phyloP scores from a whole-genome alignment of 2,329 filamentous ascomycete species.

The Venturia nashicola region DNA sequence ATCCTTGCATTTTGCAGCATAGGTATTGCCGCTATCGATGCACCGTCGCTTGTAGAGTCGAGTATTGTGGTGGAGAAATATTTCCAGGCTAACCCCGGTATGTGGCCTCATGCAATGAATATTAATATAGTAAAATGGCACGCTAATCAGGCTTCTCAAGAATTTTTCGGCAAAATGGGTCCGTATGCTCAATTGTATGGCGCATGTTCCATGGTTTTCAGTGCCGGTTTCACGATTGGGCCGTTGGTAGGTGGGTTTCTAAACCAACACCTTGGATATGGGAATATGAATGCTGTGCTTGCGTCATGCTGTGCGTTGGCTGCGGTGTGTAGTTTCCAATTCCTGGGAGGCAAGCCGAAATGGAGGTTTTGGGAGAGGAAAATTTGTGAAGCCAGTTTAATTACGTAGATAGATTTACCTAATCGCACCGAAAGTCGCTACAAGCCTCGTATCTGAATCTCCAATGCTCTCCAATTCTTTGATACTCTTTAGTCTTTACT shows the following conservation, averaged over 20 bases:
- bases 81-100: constrained; percentile 36
- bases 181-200: constrained; percentile 56
- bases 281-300: constrained; percentile 43
- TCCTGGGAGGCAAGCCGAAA: not conserved
- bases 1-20: constrained; percentile 23
- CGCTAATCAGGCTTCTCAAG: constrained; percentile 11
- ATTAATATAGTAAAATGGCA: too few relatives aligned
- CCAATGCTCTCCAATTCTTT: too few relatives aligned
- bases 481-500: too few relatives aligned
- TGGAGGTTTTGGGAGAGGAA: not conserved
- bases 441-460: too few relatives aligned
- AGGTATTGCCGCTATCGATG: constrained; percentile 41
- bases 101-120: not conserved
- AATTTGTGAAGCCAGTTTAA: not conserved
- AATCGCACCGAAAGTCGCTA: too few relatives aligned
- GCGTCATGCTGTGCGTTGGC: constrained; percentile 34
- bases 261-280: constrained; percentile 41
- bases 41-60: constrained; percentile 45
- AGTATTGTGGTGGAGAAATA: constrained; percentile 43
- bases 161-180: constrained; percentile 41
- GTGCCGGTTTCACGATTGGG: constrained; percentile 45
- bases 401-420: too few relatives aligned
- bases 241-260: constrained; percentile 43
- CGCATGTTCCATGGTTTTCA: constrained; percentile 51
- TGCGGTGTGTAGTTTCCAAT: constrained; percentile 17